These are phyloP conservation scores for Lactarius sanguifluus DNA, from an alignment of 768 basidiomycete species.

Conservation along the genomic window DNA sequence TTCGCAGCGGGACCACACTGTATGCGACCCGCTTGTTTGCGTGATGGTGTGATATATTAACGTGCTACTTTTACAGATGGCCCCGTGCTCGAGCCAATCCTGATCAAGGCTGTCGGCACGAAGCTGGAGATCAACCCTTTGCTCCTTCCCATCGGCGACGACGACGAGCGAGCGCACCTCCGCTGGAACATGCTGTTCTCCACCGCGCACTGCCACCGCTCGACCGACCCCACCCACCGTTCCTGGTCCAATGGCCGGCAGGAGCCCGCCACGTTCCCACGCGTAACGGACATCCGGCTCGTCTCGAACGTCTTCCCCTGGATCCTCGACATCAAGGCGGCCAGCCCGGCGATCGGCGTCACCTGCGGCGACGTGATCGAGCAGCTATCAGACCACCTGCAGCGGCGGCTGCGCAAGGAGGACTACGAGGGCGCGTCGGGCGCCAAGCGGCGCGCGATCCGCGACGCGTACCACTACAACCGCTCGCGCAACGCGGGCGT, in stretches of 20 bases:
- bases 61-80: constrained; percentile 47
- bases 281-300: constrained; percentile 51
- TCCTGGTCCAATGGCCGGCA: constrained; percentile 69
- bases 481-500: constrained; percentile 61
- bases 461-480: constrained; percentile 60
- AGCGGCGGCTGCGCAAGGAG: constrained; percentile 47
- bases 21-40: constrained; percentile 34
- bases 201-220: constrained; percentile 59
- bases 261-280: constrained; percentile 65
- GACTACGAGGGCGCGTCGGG: constrained; percentile 50
- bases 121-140: constrained; percentile 59
- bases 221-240: constrained; percentile 54
- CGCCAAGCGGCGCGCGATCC: constrained; percentile 44
- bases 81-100: constrained; percentile 65
- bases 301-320: constrained; percentile 57
- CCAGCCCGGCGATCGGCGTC: constrained; percentile 49
- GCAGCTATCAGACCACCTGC: constrained; percentile 50
- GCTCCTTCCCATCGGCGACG: constrained; percentile 45
- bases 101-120: constrained; percentile 51
- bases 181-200: constrained; percentile 76
- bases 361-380: constrained; percentile 70
- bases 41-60: constrained; percentile 2
- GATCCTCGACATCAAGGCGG: constrained; percentile 50
- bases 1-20: constrained; percentile 46
- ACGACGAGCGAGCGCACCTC: constrained; percentile 51